Percentiles rank a stretch among this genome's conserved stretches.
These are phyloP conservation scores for Paecilomyces sp. DNA, from an alignment of 2,329 filamentous ascomycete species.

Conservation along the genomic window DNA sequence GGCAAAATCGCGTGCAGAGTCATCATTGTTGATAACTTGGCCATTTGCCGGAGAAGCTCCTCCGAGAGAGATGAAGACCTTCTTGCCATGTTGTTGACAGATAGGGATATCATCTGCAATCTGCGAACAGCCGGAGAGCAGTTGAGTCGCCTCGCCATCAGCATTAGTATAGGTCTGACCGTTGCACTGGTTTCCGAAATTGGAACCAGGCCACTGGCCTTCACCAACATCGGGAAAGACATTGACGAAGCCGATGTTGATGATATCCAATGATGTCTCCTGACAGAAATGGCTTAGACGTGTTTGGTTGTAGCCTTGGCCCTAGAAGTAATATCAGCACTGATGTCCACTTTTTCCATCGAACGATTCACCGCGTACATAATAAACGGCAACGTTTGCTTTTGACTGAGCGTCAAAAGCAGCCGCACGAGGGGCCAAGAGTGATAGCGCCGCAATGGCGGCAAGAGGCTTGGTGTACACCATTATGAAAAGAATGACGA, in stretches of 20 bases:
- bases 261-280: conserved; percentile 47
- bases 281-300: conserved; percentile 46
- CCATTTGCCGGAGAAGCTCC: conserved; percentile 30
- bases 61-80: conserved; percentile 42
- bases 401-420: conserved; percentile 35
- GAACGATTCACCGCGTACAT: conserved; percentile 25
- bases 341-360: not conserved
- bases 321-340: conserved; percentile 24
- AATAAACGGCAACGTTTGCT: conserved; percentile 48
- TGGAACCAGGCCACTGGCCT: conserved; percentile 44
- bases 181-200: conserved; percentile 52
- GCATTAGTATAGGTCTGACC: conserved; percentile 30
- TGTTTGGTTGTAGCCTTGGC: conserved; percentile 45
- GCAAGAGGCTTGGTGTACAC: conserved; percentile 24
- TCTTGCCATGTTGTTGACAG: conserved; percentile 38
- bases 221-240: conserved; percentile 42
- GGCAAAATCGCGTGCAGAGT: conserved; percentile 39
- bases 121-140: conserved; percentile 38
- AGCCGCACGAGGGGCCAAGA: conserved; percentile 25
- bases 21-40: conserved; percentile 37
- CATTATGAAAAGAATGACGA: conserved; percentile 31
- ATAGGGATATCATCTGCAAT: conserved; percentile 35
- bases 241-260: conserved; percentile 51
- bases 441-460: conserved; percentile 27
- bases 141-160: conserved; percentile 22